Conservation (phyloP, 352 stramenopile species). For the Globisporangium orthogonon region DNA sequence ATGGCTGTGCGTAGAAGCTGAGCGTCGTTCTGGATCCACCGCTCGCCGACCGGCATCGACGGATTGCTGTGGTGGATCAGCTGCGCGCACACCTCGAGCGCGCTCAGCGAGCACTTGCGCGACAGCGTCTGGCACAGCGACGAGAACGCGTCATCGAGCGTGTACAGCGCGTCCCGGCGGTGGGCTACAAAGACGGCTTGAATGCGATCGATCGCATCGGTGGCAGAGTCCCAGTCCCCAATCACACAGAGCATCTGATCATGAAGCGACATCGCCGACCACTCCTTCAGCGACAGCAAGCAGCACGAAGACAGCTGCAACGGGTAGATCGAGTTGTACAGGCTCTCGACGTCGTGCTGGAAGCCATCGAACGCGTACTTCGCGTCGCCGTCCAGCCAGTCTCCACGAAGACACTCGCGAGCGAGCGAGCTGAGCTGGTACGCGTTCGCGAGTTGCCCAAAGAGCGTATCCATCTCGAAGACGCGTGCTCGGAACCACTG, state of each 20-base stretch:
- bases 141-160: constrained; percentile 47
- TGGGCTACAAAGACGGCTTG: constrained; percentile 41
- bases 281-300: constrained; percentile 43
- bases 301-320: constrained; percentile 33
- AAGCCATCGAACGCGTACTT: constrained; percentile 41
- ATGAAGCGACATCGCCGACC: constrained; percentile 42
- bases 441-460: constrained; percentile 46
- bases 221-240: constrained; percentile 17
- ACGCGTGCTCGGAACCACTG: constrained; percentile 52
- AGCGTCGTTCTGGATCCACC: constrained; percentile 62
- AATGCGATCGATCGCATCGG: constrained; percentile 32
- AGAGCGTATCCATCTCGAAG: constrained; percentile 46
- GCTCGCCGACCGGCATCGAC: constrained; percentile 23
- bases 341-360: constrained; percentile 38
- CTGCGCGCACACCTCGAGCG: constrained; percentile 41
- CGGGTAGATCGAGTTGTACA: constrained; percentile 54
- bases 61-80: constrained; percentile 63
- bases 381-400: constrained; percentile 7
- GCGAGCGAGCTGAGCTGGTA: constrained; percentile 38
- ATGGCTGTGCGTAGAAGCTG: constrained; percentile 53
- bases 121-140: constrained; percentile 33
- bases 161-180: constrained; percentile 23
- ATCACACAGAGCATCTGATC: constrained; percentile 49
- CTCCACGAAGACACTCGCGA: constrained; percentile 18
- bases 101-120: constrained; percentile 19